phyloP scores from a whole-genome alignment of 805 yeast genomes.

The Metschnikowia baotianmanensis region DNA sequence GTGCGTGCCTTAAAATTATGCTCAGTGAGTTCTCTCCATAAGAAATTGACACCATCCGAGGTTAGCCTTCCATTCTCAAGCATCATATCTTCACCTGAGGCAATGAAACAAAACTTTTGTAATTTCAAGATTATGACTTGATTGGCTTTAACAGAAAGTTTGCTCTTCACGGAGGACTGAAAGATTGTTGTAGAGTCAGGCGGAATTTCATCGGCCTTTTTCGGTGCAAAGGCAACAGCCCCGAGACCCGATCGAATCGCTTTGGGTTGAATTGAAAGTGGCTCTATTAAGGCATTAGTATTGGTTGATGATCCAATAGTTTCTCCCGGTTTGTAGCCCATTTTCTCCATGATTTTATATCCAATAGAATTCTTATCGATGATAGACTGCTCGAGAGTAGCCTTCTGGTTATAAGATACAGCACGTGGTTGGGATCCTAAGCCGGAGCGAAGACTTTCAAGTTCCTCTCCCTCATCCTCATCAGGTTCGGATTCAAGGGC shows the following conservation, averaged over 20 bases:
- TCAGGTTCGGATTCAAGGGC: background rate
- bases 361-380: constrained; percentile 31
- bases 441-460: constrained; percentile 1
- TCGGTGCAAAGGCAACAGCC: constrained; percentile 8
- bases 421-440: background rate
- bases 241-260: constrained; percentile 25
- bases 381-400: constrained; percentile 12
- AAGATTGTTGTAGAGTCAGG: background rate
- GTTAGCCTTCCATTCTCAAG: constrained; percentile 26
- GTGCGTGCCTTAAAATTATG: background rate
- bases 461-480: background rate
- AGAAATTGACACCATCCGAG: constrained; percentile 27
- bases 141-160: constrained; percentile 4
- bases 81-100: constrained; percentile 37
- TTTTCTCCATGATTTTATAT: constrained; percentile 51
- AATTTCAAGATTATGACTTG: constrained; percentile 23
- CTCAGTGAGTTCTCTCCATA: constrained; percentile 40
- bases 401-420: constrained; percentile 1
- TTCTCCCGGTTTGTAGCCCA: constrained; percentile 56
- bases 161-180: constrained; percentile 1
- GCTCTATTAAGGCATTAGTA: constrained; percentile 26
- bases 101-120: constrained; percentile 42
- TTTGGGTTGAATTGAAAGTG: constrained; percentile 25
- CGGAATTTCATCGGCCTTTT: constrained; percentile 1
- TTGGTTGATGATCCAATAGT: constrained; percentile 36